Percentiles rank a stretch among this genome's conserved stretches.
Evolutionary conservation across 768 basidiomycete genomes (phyloP).

Genomic region (Ramaria rubella): DNA sequence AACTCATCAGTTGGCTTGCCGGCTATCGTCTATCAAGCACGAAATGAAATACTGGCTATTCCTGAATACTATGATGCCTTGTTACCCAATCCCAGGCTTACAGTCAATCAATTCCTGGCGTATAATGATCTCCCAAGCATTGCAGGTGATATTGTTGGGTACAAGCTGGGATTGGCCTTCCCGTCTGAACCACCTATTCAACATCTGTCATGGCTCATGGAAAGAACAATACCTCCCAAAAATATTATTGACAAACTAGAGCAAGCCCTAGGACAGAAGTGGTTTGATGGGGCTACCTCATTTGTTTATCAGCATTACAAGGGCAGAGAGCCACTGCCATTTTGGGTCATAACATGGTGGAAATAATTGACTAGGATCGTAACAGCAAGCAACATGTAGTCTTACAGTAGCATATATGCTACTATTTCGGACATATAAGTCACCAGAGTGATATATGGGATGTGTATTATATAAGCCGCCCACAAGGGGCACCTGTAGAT

Average conservation of each 20-base stretch:
- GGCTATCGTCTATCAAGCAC: background rate
- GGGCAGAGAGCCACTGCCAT: background rate
- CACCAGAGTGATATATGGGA: no score
- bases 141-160: background rate
- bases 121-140: background rate
- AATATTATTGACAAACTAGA: background rate
- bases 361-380: no score
- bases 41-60: background rate
- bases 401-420: no score
- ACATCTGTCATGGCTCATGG: background rate
- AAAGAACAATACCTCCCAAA: background rate
- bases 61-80: background rate
- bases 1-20: background rate
- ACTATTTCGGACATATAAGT: no score
- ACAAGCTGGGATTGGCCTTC: background rate
- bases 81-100: background rate
- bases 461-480: no score
- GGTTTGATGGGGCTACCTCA: background rate
- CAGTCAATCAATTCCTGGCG: background rate
- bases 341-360: no score
- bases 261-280: background rate
- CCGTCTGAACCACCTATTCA: background rate
- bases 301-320: background rate
- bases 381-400: no score
- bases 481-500: no score